A percentile compares a stretch with the other conserved stretches of the same genome.
These are phyloP conservation scores for Murraya paniculata DNA, from an alignment of 345 rosid genomes.

Conservation along the genomic window DNA sequence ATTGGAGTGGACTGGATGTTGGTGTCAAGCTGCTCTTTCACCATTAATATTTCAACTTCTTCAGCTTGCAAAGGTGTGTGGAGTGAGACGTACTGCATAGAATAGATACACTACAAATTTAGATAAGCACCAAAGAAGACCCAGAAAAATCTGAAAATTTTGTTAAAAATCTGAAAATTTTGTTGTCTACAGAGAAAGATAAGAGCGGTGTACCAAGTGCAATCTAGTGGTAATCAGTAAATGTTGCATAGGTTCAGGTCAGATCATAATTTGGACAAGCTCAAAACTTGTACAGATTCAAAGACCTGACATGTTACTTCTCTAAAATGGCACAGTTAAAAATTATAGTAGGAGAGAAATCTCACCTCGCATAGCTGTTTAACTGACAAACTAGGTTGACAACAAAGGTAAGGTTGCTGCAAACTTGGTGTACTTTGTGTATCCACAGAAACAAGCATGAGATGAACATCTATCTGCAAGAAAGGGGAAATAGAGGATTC, in stretches of 20 bases:
- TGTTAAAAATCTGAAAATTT: background rate
- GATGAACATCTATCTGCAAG: constrained; percentile 64
- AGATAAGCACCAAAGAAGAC: constrained; percentile 15
- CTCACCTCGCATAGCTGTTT: constrained; percentile 84
- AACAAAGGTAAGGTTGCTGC: constrained; percentile 75
- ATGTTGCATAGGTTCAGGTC: too few species aligned
- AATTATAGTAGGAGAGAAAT: constrained; percentile 30
- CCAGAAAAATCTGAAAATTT: background rate
- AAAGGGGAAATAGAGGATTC: constrained; percentile 8
- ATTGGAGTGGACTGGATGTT: constrained; percentile 18
- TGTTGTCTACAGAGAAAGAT: too few species aligned
- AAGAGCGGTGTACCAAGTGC: background rate
- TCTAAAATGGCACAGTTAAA: constrained; percentile 2
- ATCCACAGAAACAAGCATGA: constrained; percentile 75
- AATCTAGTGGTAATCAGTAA: too few species aligned
- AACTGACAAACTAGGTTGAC: constrained; percentile 64
- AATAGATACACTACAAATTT: constrained; percentile 7
- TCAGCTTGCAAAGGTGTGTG: constrained; percentile 60
- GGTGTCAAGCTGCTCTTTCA: constrained; percentile 35
- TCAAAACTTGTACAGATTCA: background rate
- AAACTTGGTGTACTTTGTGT: constrained; percentile 51
- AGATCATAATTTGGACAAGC: background rate
- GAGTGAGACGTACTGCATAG: constrained; percentile 64
- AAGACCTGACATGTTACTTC: background rate
- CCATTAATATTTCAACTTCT: constrained; percentile 64